Evolutionary conservation across 2,329 filamentous ascomycete genomes (phyloP), one percentile per base, ranked within the genome.

Genomic region (Aspergillus pseudoglaucus): DNA sequence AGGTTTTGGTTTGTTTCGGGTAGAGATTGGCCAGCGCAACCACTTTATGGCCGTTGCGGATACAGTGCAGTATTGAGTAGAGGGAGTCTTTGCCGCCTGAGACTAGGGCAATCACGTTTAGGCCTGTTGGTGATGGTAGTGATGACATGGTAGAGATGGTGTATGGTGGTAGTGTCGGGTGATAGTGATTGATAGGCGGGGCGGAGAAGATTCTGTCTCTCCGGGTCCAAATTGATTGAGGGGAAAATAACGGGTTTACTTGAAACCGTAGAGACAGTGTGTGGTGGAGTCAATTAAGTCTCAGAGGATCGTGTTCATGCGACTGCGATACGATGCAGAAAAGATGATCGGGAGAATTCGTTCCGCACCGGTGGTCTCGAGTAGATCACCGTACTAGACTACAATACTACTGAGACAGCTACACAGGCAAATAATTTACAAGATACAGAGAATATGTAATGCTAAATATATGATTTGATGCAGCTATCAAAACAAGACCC

Each of bases 41-140:
- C 42, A 98, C 75, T 53, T 79, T 79, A 69, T 97, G 91, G 20
- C 88, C 90, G 66, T 95, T 87, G 50, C 83, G 81, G 55, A 89
- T 76, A 69, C 90, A 96, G 73, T 98, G 93, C 49, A 96, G 79
- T 56, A 95, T 79, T 17, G 88, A 91, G 74, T 87, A 97, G 68
- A 98, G 85, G 55, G 91, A 96, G 74, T 98, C 93, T 72, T 98
- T 98, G 56, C 93, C 93, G 51, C 93, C 93, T 17, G 93, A 98
- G 55, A 98, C 85, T 53, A 98, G 77, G 44, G 88, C 91, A 58
- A 98, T 90, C 54, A 96, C 90, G 58, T 90, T 85, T 6, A 81
- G 64, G 23, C 61, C 52, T 4, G 5, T 22, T 37, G 52, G 39
- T 17, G 51, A 25, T 47, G 47, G 45, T 12, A 32, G 39, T 74